Conservation (phyloP, 2,329 filamentous ascomycete species). For the Sarocladiaceae sp. region DNA sequence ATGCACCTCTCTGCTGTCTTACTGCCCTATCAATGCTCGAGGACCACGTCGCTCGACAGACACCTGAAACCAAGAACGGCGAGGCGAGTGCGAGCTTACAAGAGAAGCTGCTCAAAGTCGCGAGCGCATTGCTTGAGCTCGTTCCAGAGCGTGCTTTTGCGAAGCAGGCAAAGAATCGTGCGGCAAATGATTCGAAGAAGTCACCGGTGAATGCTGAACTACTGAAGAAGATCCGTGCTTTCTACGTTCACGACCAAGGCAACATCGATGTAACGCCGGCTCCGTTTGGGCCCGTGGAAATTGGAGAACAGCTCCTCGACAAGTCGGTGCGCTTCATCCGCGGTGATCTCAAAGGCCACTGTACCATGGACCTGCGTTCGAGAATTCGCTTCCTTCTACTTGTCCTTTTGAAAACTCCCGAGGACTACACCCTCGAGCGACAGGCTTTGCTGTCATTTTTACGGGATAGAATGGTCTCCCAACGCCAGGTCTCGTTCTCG, state of each 20-base stretch:
- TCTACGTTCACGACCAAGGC: slow-evolving; percentile 68
- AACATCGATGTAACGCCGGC: slow-evolving; percentile 58
- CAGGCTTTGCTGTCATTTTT: slow-evolving; percentile 46
- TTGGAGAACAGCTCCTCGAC: slow-evolving; percentile 60
- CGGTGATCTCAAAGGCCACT: slow-evolving; percentile 33
- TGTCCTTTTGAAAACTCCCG: slow-evolving; percentile 49
- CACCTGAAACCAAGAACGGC: not conserved
- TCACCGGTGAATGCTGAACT: slow-evolving; percentile 40
- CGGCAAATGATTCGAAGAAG: slow-evolving; percentile 5
- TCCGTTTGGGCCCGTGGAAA: slow-evolving; percentile 52
- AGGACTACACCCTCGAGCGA: slow-evolving; percentile 39
- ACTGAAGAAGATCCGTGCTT: slow-evolving; percentile 56
- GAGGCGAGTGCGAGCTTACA: slow-evolving; percentile 21
- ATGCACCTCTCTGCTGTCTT: slow-evolving; percentile 66
- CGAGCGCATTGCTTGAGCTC: slow-evolving; percentile 55
- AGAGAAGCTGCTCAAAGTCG: slow-evolving; percentile 41
- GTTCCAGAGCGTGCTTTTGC: slow-evolving; percentile 62
- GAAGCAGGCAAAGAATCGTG: slow-evolving; percentile 5
- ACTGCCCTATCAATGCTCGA: slow-evolving; percentile 62
- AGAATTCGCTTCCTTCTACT: slow-evolving; percentile 53
- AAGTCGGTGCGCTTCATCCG: slow-evolving; percentile 49
- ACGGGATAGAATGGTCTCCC: slow-evolving; percentile 19
- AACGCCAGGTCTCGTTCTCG: slow-evolving; percentile 36
- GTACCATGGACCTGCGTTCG: not conserved
- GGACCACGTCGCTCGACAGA: slow-evolving; percentile 25